phyloP scores from a whole-genome alignment of 202 grass and related monocot species.

The Eragrostis tef region DNA sequence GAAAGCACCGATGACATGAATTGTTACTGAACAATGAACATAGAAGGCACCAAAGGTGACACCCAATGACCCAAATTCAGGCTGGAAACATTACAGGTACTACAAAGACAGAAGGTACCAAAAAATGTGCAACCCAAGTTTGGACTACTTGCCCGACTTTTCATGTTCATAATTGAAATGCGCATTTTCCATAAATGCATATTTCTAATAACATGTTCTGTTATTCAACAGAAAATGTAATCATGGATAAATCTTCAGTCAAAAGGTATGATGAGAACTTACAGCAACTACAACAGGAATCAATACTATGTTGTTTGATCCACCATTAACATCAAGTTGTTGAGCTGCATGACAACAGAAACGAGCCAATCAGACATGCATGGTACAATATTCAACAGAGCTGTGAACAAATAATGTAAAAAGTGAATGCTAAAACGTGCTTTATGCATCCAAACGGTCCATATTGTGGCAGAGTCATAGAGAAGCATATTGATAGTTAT shows the following conservation, averaged over 20 bases:
- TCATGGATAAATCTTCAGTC: conserved; percentile 21
- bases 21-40: conserved; percentile 14
- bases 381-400: conserved; percentile 20
- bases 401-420: neutral
- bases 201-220: conserved; percentile 3
- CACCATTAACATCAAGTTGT: conserved; percentile 60
- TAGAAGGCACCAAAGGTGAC: neutral
- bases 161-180: no score
- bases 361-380: conserved; percentile 29
- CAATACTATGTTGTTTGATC: conserved; percentile 72
- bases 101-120: no score
- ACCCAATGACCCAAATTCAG: no score
- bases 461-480: neutral
- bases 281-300: conserved; percentile 76
- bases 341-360: conserved; percentile 57
- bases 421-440: neutral
- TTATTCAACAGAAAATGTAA: conserved; percentile 12
- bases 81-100: no score
- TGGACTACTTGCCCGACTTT: no score
- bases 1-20: neutral
- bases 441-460: neutral
- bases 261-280: conserved; percentile 52
- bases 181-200: neutral
- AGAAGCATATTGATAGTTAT: no score
- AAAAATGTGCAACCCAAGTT: no score